These are phyloP conservation scores for Tolypocladium nubicola DNA, from an alignment of 2,329 filamentous ascomycete species.

Conservation along the genomic window DNA sequence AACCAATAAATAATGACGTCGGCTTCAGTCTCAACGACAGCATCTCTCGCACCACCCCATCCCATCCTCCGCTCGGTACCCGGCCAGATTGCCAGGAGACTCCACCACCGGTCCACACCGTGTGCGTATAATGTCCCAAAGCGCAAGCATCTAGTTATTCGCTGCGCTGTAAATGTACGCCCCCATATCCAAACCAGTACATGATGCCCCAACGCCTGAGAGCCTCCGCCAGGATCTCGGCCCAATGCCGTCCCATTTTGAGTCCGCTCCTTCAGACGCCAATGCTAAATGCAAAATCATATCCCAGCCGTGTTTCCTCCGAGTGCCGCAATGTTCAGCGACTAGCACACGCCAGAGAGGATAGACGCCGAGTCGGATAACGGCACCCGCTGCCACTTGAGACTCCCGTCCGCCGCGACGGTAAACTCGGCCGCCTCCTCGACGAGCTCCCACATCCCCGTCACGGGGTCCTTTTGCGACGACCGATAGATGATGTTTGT, in stretches of 20 bases:
- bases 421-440: slow-evolving; percentile 25
- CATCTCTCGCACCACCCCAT: too few species aligned
- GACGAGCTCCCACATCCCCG: slow-evolving; percentile 24
- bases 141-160: neutral
- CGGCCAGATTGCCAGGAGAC: neutral
- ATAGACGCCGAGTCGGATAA: slow-evolving; percentile 23
- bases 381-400: slow-evolving; percentile 24
- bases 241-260: neutral
- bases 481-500: slow-evolving; percentile 25
- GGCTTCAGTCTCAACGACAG: too few species aligned
- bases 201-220: neutral
- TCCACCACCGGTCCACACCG: too few species aligned
- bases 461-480: slow-evolving; percentile 17
- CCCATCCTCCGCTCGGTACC: neutral
- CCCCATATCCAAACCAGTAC: neutral
- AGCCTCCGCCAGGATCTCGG: neutral
- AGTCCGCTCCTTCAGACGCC: neutral
- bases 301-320: neutral
- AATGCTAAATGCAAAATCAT: neutral
- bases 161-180: neutral
- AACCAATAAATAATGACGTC: too few species aligned
- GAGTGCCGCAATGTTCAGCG: neutral
- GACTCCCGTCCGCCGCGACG: slow-evolving; percentile 16
- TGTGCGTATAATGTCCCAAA: too few species aligned
- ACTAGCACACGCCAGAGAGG: slow-evolving; percentile 15